These are phyloP conservation scores for Zizania latifolia DNA, from an alignment of 176 grass and related monocot genomes.

Conservation along the genomic window DNA sequence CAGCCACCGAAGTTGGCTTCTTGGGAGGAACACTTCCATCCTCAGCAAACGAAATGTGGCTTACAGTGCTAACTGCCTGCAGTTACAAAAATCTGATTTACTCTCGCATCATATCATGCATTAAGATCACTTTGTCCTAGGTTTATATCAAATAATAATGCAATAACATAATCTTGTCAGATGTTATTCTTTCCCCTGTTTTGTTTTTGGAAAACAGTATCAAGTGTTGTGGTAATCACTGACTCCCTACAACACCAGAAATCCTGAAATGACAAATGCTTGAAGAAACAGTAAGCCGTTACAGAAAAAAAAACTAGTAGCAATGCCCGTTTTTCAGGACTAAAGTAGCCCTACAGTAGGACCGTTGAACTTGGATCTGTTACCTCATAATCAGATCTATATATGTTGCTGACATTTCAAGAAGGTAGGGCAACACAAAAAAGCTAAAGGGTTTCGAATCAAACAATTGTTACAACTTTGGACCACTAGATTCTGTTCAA, in stretches of 20 bases:
- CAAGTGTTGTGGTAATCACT: not conserved
- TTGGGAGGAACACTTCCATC: slow-evolving; percentile 68
- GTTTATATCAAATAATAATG: not conserved
- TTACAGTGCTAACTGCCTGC: slow-evolving; percentile 65
- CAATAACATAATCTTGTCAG: not conserved
- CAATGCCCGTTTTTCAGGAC: not conserved
- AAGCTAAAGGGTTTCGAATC: not conserved
- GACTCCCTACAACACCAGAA: not conserved
- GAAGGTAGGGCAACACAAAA: not conserved
- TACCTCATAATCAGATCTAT: not conserved
- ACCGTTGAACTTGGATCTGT: not conserved
- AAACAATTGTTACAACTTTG: not conserved
- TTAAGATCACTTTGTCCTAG: not conserved
- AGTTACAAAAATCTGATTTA: slow-evolving; percentile 17
- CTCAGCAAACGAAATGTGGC: slow-evolving; percentile 81
- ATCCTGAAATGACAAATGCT: not conserved
- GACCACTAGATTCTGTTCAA: not conserved
- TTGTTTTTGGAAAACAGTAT: not conserved
- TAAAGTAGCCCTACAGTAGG: not conserved
- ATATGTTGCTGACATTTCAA: not conserved
- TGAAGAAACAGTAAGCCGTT: not conserved
- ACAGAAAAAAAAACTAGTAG: not conserved
- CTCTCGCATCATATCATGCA: not conserved
- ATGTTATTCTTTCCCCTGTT: not conserved
- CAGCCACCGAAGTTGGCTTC: slow-evolving; percentile 71